Conservation (phyloP, 2,329 filamentous ascomycete species). For the Sphaerulina vaccinii region DNA sequence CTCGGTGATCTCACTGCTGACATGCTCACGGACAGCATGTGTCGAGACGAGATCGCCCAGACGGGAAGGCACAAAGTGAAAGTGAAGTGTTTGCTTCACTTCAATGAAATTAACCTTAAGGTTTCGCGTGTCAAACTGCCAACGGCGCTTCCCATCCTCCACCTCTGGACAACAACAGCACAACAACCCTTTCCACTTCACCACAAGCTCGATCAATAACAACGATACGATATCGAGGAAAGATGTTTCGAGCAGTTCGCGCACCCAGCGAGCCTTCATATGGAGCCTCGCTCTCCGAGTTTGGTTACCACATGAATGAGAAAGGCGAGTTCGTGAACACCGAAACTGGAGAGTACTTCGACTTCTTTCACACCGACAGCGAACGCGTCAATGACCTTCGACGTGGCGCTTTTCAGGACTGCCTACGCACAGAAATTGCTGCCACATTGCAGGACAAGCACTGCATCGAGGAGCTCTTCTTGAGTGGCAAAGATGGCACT, state of each 20-base stretch:
- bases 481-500: slow-evolving; percentile 23
- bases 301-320: slow-evolving; percentile 59
- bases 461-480: slow-evolving; percentile 28
- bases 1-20: too few relatives aligned
- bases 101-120: too few relatives aligned
- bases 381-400: slow-evolving; percentile 75
- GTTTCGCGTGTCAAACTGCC: too few relatives aligned
- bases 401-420: slow-evolving; percentile 62
- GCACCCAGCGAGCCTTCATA: slow-evolving; percentile 71
- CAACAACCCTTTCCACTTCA: not conserved
- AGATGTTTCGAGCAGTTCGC: slow-evolving; percentile 71
- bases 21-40: too few relatives aligned
- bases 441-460: slow-evolving; percentile 17
- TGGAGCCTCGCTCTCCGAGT: slow-evolving; percentile 61
- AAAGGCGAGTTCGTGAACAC: slow-evolving; percentile 25
- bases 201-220: not conserved
- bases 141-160: too few relatives aligned
- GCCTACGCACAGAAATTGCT: slow-evolving; percentile 30
- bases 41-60: too few relatives aligned
- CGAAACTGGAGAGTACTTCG: slow-evolving; percentile 64
- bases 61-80: too few relatives aligned
- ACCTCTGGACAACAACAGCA: too few relatives aligned
- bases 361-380: slow-evolving; percentile 71
- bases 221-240: not conserved
- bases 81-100: too few relatives aligned